A percentile compares a stretch with the other conserved stretches of the same genome.
phyloP scores from a whole-genome alignment of 805 yeast species.

The Lachancea meyersii region DNA sequence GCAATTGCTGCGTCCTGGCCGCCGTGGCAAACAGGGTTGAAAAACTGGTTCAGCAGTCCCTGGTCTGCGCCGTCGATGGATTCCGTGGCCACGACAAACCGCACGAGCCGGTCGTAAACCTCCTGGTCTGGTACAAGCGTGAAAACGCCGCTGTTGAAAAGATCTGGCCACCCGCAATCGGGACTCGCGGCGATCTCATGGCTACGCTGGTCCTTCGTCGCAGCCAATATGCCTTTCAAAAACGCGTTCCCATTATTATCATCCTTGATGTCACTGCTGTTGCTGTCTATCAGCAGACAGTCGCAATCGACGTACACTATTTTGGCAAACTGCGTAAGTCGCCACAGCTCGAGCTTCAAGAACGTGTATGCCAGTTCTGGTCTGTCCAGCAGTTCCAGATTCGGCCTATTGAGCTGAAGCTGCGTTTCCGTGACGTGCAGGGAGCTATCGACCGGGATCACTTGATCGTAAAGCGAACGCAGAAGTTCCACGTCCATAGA shows the following conservation, averaged over 20 bases:
- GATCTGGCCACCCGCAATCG: conserved; percentile 89
- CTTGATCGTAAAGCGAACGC: conserved; percentile 21
- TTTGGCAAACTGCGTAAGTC: conserved; percentile 37
- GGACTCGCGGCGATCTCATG: conserved; percentile 49
- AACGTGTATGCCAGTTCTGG: conserved; percentile 49
- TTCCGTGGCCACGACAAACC: conserved; percentile 21
- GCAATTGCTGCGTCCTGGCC: conserved; percentile 2
- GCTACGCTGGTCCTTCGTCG: conserved; percentile 20
- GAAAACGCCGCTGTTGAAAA: conserved; percentile 77
- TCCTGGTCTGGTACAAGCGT: conserved; percentile 46
- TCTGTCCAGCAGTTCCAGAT: conserved; percentile 37
- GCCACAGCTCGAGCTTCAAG: conserved; percentile 47
- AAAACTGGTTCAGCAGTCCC: conserved; percentile 76
- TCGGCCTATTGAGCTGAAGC: conserved; percentile 18
- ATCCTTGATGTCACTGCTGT: too few species aligned
- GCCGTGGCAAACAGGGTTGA: conserved; percentile 32
- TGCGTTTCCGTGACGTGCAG: background rate
- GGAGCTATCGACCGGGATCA: conserved; percentile 23
- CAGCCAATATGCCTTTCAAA: conserved; percentile 19
- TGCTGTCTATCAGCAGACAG: conserved; percentile 41
- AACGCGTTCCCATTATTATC: conserved; percentile 6
- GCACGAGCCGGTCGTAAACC: conserved; percentile 39
- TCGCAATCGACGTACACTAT: conserved; percentile 63
- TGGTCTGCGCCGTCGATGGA: conserved; percentile 90
- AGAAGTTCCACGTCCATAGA: conserved; percentile 15